Evolutionary conservation across 106 monocot genomes (phyloP).

Genomic region (Apostasia ramifera): DNA sequence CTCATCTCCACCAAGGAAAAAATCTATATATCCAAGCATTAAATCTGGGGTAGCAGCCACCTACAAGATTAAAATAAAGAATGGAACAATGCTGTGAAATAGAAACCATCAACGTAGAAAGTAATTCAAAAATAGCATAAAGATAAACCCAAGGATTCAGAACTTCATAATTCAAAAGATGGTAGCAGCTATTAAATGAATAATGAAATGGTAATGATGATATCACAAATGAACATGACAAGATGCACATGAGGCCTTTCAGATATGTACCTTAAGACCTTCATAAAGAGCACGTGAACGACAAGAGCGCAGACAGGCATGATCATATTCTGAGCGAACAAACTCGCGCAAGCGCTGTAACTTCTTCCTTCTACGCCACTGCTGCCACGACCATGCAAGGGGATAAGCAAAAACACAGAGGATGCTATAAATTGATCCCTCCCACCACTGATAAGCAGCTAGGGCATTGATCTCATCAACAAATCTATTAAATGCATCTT

Average conservation of each 20-base stretch:
- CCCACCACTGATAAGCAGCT: conserved; percentile 98
- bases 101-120: no score
- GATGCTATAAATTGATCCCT: conserved; percentile 83
- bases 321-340: conserved; percentile 96
- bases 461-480: conserved; percentile 93
- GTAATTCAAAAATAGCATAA: no score
- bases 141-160: no score
- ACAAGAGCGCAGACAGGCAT: conserved; percentile 92
- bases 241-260: neutral
- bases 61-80: conserved; percentile 25
- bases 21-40: conserved; percentile 95
- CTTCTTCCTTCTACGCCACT: conserved; percentile 93
- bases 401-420: conserved; percentile 81
- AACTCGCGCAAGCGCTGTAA: conserved; percentile 87
- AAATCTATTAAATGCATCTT: conserved; percentile 96
- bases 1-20: conserved; percentile 98
- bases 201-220: no score
- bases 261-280: conserved; percentile 76
- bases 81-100: neutral
- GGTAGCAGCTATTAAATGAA: no score
- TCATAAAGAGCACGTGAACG: conserved; percentile 97
- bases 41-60: conserved; percentile 94
- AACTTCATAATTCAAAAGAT: no score
- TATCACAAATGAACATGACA: no score
- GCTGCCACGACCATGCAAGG: conserved; percentile 97